Evolutionary conservation across 1,284 basidiomycete genomes (phyloP), one percentile per base, ranked within the genome.

Genomic region (Peniophora sp.): DNA sequence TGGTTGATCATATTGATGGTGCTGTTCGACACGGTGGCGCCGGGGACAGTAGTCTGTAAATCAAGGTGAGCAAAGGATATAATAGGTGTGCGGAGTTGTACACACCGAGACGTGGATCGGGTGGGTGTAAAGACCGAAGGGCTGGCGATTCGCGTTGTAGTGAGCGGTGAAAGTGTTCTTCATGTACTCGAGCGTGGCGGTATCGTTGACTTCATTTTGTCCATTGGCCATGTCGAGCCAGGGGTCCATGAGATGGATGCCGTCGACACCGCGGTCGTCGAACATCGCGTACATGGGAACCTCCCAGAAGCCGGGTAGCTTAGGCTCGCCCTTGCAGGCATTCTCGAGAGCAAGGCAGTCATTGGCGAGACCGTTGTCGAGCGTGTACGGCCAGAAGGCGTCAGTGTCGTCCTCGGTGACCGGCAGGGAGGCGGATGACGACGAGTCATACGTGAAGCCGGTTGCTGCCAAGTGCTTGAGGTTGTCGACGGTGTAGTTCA

Each of bases 211-310:
- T 10, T 59, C 57, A 24, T 58, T 68, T 18, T 52, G 68, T 23
- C 82, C 82, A 55, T 83, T 81, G 0, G 81, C 75, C 45, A 61
- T 51, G 54, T 85, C 82, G 84, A 92, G 69, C 85, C 85, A 91
- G 50, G 87, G 87, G 64, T 91, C 89, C 88, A 90, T 90, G 57
- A 89, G 70, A 68, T 88, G 83, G 11, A 72, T 67, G 1, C 83
- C 84, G 20, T 57, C 66, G 9, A 66, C 68, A 10, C 83, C 82
- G n/a, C 70, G 64, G 15, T 75, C 59, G 61, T 88, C 85, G 58
- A 88, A 88, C 63, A 81, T 78, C 0, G 83, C 81, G 62, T 88
- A 88, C 86, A 90, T 88, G 2, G 86, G 86, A 53, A 88, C 75
- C 64, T 88, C 85, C 87, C 87, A 90, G 62, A 90, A 77, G 2